phyloP scores from a whole-genome alignment of 2,329 filamentous ascomycete species.

The Clarireedia hainanense region DNA sequence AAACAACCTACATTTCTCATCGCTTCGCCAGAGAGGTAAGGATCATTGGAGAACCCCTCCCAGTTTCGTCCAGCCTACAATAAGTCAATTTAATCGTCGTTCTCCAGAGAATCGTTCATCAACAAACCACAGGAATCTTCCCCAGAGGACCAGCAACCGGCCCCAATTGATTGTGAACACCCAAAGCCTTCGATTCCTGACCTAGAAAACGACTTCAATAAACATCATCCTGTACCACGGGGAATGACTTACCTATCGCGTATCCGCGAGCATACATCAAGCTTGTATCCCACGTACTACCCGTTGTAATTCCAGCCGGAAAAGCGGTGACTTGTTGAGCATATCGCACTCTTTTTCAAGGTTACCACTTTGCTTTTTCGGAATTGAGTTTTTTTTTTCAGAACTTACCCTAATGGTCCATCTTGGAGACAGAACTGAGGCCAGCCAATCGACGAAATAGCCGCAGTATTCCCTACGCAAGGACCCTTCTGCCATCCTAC shows the following conservation, averaged over 20 bases:
- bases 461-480: conserved; percentile 56
- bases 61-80: conserved; percentile 70
- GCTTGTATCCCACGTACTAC: conserved; percentile 70
- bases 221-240: not conserved
- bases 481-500: conserved; percentile 66
- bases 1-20: conserved; percentile 38
- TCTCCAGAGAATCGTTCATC: conserved; percentile 34
- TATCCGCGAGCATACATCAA: conserved; percentile 65
- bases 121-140: conserved; percentile 45
- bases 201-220: conserved; percentile 34
- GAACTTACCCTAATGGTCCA: conserved; percentile 56
- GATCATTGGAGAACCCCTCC: conserved; percentile 76
- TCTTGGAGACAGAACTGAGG: conserved; percentile 74
- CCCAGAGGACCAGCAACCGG: conserved; percentile 71
- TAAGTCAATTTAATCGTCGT: conserved; percentile 59
- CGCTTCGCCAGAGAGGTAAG: conserved; percentile 61
- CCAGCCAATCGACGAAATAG: conserved; percentile 53
- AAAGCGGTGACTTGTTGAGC: conserved; percentile 66
- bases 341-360: conserved; percentile 46
- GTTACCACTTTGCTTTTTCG: not conserved
- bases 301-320: conserved; percentile 70
- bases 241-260: conserved; percentile 46
- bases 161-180: conserved; percentile 67
- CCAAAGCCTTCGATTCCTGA: conserved; percentile 60
- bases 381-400: not conserved